Base-by-base conservation (phyloP, 202 grass and related monocot species). In the Zoysia matrella region DNA sequence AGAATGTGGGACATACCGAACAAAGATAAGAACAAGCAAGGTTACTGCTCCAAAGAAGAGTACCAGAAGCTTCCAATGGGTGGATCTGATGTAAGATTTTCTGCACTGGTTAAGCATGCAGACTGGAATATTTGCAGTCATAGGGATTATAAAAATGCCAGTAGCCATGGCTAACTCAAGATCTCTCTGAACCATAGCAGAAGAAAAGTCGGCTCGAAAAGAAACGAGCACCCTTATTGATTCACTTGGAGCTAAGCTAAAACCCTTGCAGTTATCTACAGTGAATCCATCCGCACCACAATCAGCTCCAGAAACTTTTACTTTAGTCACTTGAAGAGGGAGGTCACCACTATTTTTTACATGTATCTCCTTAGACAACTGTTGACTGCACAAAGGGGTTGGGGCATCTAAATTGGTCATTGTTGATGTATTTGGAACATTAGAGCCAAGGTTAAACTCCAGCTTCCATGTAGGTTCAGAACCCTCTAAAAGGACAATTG, bases 261-360 rank as follows among this genome's bases (percentile, higher is more conserved):
- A 98, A 44, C 92, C 88, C 40, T 88, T 85, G 80, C 95, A 98
- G 55, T 74, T 88, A 52, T 86, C 77, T 60, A 89, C 55, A 7
- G 56, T 69, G 83, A 98, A 98, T 68, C 95, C 92, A 65, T 98
- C 92, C 60, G 89, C 72, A 44, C 78, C 84, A 76, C 95, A 98
- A 71, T 93, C 92, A 79, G 75, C 88, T 75, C 95, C 95, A 8
- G 95, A 98, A 86, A 98, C 73, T 86, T 89, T 78, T 18, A 98
- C 79, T 55, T 90, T 95, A 57, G 86, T 90, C 46, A 98, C 88
- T 78, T 72, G 67, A 69, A 98, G 87, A 80, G 92, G 92, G 76
- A 98, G 85, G 67, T 98, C 95, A 3, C 95, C 95, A 4, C 71
- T 98, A 67, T 98, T 98, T 90, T 98, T 98, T 3, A 92, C 92